Percentiles rank a stretch among this genome's conserved stretches.
phyloP scores from a whole-genome alignment of 805 yeast species.

The Cyberlindnera subsufficiens region DNA sequence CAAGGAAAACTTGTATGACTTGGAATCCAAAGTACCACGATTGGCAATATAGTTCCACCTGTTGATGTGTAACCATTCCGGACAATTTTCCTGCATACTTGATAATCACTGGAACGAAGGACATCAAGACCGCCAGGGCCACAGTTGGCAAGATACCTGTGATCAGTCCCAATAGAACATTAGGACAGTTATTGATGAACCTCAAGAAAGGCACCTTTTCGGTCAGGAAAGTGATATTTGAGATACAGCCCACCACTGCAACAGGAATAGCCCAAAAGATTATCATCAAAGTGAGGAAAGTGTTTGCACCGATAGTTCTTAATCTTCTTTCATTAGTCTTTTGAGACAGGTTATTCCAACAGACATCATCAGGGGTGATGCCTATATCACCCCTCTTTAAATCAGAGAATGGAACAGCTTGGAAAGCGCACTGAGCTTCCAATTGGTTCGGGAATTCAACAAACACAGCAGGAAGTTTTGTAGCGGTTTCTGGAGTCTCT shows the following conservation, averaged over 20 bases:
- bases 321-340: slow-evolving; percentile 49
- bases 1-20: slow-evolving; percentile 83
- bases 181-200: slow-evolving; percentile 74
- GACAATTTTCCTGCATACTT: slow-evolving; percentile 67
- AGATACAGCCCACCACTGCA: slow-evolving; percentile 92
- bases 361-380: slow-evolving; percentile 71
- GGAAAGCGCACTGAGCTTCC: slow-evolving; percentile 85
- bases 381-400: slow-evolving; percentile 47
- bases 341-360: slow-evolving; percentile 74
- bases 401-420: slow-evolving; percentile 56
- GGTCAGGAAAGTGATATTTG: slow-evolving; percentile 75
- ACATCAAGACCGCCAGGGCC: slow-evolving; percentile 75
- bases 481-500: slow-evolving; percentile 39
- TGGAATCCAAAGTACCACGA: slow-evolving; percentile 87
- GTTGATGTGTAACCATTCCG: slow-evolving; percentile 67
- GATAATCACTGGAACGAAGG: slow-evolving; percentile 79
- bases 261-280: slow-evolving; percentile 96
- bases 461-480: slow-evolving; percentile 55
- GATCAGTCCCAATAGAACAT: slow-evolving; percentile 66
- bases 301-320: slow-evolving; percentile 52
- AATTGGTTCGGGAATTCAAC: slow-evolving; percentile 73
- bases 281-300: slow-evolving; percentile 60
- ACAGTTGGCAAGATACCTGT: slow-evolving; percentile 86
- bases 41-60: slow-evolving; percentile 78
- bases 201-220: slow-evolving; percentile 65